Evolutionary conservation across 257 asterid genomes (phyloP), one percentile per base, ranked within the genome.

Genomic region (Rauvolfia tetraphylla): DNA sequence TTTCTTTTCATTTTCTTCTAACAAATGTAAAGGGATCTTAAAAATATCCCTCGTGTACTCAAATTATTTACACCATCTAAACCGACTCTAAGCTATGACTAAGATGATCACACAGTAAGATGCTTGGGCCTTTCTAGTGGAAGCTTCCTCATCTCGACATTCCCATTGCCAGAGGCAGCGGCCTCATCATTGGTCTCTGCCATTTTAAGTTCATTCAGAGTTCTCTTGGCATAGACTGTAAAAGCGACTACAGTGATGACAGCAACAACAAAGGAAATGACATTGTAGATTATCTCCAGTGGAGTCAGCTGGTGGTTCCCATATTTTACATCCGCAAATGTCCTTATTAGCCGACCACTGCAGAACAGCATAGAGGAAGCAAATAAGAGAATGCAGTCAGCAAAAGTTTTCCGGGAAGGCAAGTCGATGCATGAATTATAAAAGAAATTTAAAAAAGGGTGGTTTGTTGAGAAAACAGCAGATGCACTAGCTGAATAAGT

Each of bases 301-400:
- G 83, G 80, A 68, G 97, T 92, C 12, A 94, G 83, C 65, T 80
- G 90, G 76, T 88, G 91, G 84, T 90, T 85, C 71, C 96, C 85
- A 25, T 92, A 94, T 65, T 94, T 80, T 68, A 94, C 95, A 72
- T 94, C 92, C 7, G 97, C 96, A 46, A 93, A 82, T 15, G 96
- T 93, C 81, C 92, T 84, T 75, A 93, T 90, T 67, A 93, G 88
- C 39, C 97, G 84, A 68, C 97, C 97, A 79, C 98, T 93, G 97
- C 84, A 67, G 31, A 76, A 77, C 34, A 61, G 68, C 53, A 81
- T 4, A 61, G 41, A 77, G 59, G 76, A 41, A 69, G 31, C 23
- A 58, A 58, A 70, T 75, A 53, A 29, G 42, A 15, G 79, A 23
- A n/a, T 41, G 4, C n/a, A 15, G 67, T 36, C 51, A 48, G 38